A percentile compares a stretch with the other conserved stretches of the same genome.
phyloP scores from a whole-genome alignment of 2,329 filamentous ascomycete species.

The Pseudopyrenochaeta lycopersici region DNA sequence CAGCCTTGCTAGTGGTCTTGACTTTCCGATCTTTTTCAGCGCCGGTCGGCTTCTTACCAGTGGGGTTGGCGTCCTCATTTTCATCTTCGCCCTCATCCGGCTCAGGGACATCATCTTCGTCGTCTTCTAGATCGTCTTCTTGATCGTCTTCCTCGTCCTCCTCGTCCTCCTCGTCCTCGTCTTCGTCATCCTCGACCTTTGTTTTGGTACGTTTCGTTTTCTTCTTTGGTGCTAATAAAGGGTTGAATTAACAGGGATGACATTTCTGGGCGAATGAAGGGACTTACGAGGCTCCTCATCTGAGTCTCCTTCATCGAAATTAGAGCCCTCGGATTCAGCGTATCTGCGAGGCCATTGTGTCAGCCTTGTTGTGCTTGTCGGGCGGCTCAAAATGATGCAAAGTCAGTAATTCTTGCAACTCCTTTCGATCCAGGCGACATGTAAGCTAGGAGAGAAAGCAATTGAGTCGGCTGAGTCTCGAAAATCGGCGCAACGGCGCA shows the following conservation, averaged over 20 bases:
- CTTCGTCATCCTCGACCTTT: conserved; percentile 41
- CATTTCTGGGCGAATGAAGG: background rate
- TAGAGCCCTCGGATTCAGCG: conserved; percentile 47
- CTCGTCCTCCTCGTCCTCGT: conserved; percentile 42
- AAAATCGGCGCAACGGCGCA: conserved; percentile 7
- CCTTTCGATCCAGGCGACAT: background rate
- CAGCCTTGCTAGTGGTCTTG: conserved; percentile 37
- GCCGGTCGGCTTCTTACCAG: conserved; percentile 48
- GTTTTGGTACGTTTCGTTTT: conserved; percentile 43
- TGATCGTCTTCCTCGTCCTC: conserved; percentile 43
- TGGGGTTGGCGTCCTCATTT: conserved; percentile 48
- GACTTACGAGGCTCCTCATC: conserved; percentile 48
- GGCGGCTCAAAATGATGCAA: background rate
- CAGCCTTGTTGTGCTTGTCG: conserved; percentile 21
- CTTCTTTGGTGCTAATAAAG: conserved; percentile 43
- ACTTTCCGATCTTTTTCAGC: conserved; percentile 46
- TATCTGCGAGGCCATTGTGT: conserved; percentile 37
- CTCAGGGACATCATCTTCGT: conserved; percentile 35
- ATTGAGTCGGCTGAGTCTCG: conserved; percentile 1
- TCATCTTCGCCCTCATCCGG: conserved; percentile 36
- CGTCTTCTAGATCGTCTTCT: conserved; percentile 26
- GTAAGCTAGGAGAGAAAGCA: background rate
- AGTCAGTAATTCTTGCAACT: background rate
- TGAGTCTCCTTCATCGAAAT: conserved; percentile 48
- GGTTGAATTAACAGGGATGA: conserved; percentile 2